Base-by-base conservation (phyloP, 1,284 basidiomycete species). In the Fomitopsis betulina region DNA sequence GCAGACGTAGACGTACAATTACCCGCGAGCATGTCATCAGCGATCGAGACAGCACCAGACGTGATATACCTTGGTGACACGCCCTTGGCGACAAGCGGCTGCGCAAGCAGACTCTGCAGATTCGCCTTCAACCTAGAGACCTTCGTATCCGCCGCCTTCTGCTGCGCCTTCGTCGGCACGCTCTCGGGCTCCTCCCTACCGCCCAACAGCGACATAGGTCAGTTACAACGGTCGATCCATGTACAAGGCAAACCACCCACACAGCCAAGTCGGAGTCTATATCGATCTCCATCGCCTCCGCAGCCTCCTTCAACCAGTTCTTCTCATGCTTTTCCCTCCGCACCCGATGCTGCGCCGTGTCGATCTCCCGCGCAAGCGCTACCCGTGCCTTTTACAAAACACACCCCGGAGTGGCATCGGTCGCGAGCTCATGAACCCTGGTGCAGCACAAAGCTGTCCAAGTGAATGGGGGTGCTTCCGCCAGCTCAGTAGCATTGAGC, bases 201-300 rank as follows among this genome's bases (percentile, higher is more conserved):
- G 19, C 27, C 32, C 37, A 45, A 5, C 7, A 6, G 30, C 25
- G 19, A 3, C n/a, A 27, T 35, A 23, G 5, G 13, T 51, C 49
- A 21, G 21, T 10, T 5, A 53, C 58, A 25, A 52, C 25, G 50
- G 32, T 57, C 35, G 35, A 37, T 12, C 32, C 3, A 15, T 45
- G 23, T 25, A 45, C 21, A 5, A 25, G 12, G 33, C 33, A 21
- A 51, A 63, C 32, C 21, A 30, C 23, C 62, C 62, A 63, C 74
- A 69, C 67, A 53, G 76, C 68, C 59, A 89, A 78, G 62, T 93
- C 91, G 0, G 91, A 90, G 68, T 94, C 94, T 21, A 98, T 76
- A 62, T 96, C 95, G 21, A 99, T 80, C 60, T 97, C 96, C 79
- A 98, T 86, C n/a, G 90, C 93, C 62, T 94, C 91, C 2, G 96